phyloP scores from a whole-genome alignment of 2,329 filamentous ascomycete species.

The Penicillium sp. region DNA sequence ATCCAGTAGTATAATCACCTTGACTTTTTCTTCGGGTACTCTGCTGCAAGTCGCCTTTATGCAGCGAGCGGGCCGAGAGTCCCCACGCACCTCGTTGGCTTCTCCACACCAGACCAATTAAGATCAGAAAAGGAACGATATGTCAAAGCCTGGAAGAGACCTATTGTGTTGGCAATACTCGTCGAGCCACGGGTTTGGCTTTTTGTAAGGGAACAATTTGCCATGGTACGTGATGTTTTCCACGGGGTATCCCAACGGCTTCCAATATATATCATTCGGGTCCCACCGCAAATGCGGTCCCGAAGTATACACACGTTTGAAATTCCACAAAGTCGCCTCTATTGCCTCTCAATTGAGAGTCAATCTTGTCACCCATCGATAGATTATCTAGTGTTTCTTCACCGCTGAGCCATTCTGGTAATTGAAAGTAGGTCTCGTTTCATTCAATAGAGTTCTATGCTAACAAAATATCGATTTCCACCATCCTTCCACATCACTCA shows the following conservation, averaged over 20 bases:
- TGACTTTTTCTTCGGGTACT: background rate
- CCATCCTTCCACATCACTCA: conserved; percentile 13
- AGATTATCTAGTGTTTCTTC: too few relatives aligned
- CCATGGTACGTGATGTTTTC: too few relatives aligned
- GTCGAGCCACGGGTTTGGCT: background rate
- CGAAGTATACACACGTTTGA: too few relatives aligned
- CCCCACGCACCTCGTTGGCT: background rate
- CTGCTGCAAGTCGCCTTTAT: background rate
- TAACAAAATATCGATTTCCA: background rate
- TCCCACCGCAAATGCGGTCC: too few relatives aligned
- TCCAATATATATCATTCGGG: too few relatives aligned
- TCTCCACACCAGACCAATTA: background rate
- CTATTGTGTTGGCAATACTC: background rate
- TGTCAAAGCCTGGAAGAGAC: background rate
- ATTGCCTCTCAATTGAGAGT: too few relatives aligned
- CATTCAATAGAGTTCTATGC: background rate
- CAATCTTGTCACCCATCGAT: too few relatives aligned
- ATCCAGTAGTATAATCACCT: too few relatives aligned
- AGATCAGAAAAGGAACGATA: background rate
- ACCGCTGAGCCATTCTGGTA: background rate
- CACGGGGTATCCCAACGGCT: too few relatives aligned
- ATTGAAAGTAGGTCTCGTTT: background rate
- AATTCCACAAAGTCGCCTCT: too few relatives aligned
- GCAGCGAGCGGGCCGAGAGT: background rate
- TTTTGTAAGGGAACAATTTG: too few relatives aligned